These are phyloP conservation scores for Aspergillus asperescens DNA, from an alignment of 495 filamentous ascomycete species.

Conservation along the genomic window DNA sequence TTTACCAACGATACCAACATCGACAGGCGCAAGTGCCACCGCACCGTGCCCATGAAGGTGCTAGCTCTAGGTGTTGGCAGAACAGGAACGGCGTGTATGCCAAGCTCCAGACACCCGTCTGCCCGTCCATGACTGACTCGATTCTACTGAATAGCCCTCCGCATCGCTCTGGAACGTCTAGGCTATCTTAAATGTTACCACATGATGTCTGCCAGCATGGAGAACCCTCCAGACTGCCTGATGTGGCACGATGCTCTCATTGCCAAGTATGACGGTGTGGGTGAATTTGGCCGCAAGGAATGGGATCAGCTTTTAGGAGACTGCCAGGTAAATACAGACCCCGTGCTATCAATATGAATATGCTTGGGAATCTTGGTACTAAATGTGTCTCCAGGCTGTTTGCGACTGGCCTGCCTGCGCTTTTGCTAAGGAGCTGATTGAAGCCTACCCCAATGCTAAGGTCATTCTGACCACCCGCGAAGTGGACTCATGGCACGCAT, in stretches of 20 bases:
- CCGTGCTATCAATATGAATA: neutral
- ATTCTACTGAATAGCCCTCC: slow-evolving; percentile 42
- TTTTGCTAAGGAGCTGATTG: slow-evolving; percentile 62
- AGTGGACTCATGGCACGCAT: slow-evolving; percentile 54
- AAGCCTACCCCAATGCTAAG: slow-evolving; percentile 66
- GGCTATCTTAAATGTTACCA: slow-evolving; percentile 61
- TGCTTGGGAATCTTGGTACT: slow-evolving; percentile 7
- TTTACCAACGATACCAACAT: slow-evolving; percentile 57
- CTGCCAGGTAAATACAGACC: slow-evolving; percentile 42
- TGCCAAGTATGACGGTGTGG: slow-evolving; percentile 58
- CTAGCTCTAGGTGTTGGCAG: slow-evolving; percentile 57
- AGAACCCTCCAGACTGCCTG: slow-evolving; percentile 53
- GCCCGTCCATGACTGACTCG: slow-evolving; percentile 11
- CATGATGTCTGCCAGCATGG: slow-evolving; percentile 59
- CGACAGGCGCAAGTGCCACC: slow-evolving; percentile 56
- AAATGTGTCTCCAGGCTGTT: slow-evolving; percentile 38
- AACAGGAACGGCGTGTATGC: slow-evolving; percentile 63
- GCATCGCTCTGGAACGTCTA: slow-evolving; percentile 53
- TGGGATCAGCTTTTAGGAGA: slow-evolving; percentile 64
- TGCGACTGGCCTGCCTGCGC: slow-evolving; percentile 63
- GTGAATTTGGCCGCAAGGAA: slow-evolving; percentile 57
- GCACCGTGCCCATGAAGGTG: slow-evolving; percentile 62
- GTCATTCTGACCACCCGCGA: slow-evolving; percentile 60
- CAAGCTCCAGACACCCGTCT: neutral
- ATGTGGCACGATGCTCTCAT: slow-evolving; percentile 63